Base-by-base conservation (phyloP, 352 stramenopile species). In the Pythium aphanidermatum region DNA sequence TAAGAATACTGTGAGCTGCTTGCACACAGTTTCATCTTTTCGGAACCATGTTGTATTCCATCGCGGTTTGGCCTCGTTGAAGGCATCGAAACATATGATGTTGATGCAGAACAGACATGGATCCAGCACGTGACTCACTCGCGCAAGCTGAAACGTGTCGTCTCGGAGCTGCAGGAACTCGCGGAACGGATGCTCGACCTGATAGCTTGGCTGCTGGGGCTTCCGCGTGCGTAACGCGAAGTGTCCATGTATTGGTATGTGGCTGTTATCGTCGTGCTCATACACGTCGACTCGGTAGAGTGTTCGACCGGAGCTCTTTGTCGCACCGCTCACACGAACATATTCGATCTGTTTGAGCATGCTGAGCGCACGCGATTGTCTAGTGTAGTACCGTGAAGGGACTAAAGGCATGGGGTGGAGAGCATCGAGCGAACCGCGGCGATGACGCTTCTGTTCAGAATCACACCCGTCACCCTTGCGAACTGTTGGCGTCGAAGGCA, bases 101-200 rank as follows among this genome's bases (percentile, higher is more conserved):
- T 5, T n/a, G 2, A 41, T 27, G n/a, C 46, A 54, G 23, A 46
- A 46, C 28, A 11, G 4, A 20, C 46, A 54, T 11, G 14, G 8
- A 5, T 32, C 20, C 2, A 40, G 9, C 13, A 46, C 27, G 28
- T 54, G 46, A 30, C 46, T 46, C 21, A 37, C 19, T 13, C 36
- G 46, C 14, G 46, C 35, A 13, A 54, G 26, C 19, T 46, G 24
- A 17, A 46, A 54, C 19, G 31, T n/a, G 29, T 54, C 36, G 19
- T 54, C 13, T 20, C 46, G 46, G 17, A 54, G 36, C 29, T 54
- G 27, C 36, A 54, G 14, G 20, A 54, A 41, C 12, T 39, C 46
- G 5, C 26, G 29, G 28, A 34, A 46, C 2, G 19, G 28, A 21
- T 41, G n/a, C 26, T 54, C 34, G 26, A 46, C 19, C 6, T 30